These are phyloP conservation scores for thale cress (Arabidopsis thaliana) DNA, from an alignment of 345 rosid species.

Conservation along the genomic window TAIR10.1 NC_003074.8:18115001-18115500, in stretches of 20 bases:
- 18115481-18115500: constrained; percentile 80
- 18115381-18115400: neutral
- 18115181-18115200: constrained; percentile 98
- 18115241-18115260: constrained; percentile 95
- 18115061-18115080: too few species aligned
- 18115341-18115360: constrained; percentile 98
- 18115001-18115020: constrained; percentile 26
- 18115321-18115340: constrained; percentile 85
- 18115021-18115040: too few species aligned
- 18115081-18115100: too few species aligned
- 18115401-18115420: neutral
- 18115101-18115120: neutral
- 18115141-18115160: constrained; percentile 87
- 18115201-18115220: constrained; percentile 85
- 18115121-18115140: constrained; percentile 53
- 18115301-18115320: constrained; percentile 88
- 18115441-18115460: constrained; percentile 99
- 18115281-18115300: constrained; percentile 79
- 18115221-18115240: constrained; percentile 94
- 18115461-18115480: constrained; percentile 87
- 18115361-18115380: neutral
- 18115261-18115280: constrained; percentile 71
- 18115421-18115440: constrained; percentile 54
- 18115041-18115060: too few species aligned
- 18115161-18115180: constrained; percentile 95